Percentiles rank a stretch among this genome's conserved stretches.
These are phyloP conservation scores for Fusarium sp. DNA, from an alignment of 2,329 filamentous ascomycete species.

Conservation along the genomic window DNA sequence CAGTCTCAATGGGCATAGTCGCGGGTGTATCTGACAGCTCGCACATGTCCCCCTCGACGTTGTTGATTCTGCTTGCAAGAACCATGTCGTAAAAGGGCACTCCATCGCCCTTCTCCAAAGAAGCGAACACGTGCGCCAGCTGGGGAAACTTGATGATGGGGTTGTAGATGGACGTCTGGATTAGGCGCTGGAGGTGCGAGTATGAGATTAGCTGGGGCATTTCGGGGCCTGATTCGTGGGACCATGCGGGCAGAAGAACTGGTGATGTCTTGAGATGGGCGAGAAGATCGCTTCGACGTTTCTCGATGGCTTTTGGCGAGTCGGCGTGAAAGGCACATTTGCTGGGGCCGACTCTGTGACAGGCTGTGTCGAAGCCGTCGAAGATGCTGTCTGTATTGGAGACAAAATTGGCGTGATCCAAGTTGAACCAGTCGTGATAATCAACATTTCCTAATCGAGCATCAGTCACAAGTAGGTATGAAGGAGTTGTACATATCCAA, in stretches of 20 bases:
- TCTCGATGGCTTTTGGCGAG: constrained; percentile 53
- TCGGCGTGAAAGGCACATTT: constrained; percentile 58
- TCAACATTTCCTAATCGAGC: constrained; percentile 58
- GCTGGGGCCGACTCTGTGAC: constrained; percentile 61
- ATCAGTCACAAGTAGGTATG: not conserved
- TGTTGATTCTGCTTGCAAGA: constrained; percentile 9
- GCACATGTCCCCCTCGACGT: constrained; percentile 33
- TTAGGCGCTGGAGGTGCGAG: constrained; percentile 57
- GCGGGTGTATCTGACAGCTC: constrained; percentile 44
- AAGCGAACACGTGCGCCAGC: constrained; percentile 57
- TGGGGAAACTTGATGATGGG: constrained; percentile 56
- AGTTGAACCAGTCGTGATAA: constrained; percentile 64
- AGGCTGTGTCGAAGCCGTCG: constrained; percentile 63
- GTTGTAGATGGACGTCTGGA: constrained; percentile 57
- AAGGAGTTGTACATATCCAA: fast-evolving
- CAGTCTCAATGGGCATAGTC: constrained; percentile 43
- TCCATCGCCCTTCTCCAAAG: constrained; percentile 58
- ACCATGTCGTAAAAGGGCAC: constrained; percentile 55
- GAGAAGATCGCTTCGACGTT: constrained; percentile 55
- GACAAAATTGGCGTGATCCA: constrained; percentile 59
- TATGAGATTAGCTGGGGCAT: constrained; percentile 63
- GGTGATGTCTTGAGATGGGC: constrained; percentile 55
- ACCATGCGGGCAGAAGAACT: constrained; percentile 53
- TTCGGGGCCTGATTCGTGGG: constrained; percentile 48
- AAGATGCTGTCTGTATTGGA: constrained; percentile 66